These are phyloP conservation scores for Trichophyton benhamiae DNA, from an alignment of 2,329 filamentous ascomycete genomes.

Conservation along the genomic window DNA sequence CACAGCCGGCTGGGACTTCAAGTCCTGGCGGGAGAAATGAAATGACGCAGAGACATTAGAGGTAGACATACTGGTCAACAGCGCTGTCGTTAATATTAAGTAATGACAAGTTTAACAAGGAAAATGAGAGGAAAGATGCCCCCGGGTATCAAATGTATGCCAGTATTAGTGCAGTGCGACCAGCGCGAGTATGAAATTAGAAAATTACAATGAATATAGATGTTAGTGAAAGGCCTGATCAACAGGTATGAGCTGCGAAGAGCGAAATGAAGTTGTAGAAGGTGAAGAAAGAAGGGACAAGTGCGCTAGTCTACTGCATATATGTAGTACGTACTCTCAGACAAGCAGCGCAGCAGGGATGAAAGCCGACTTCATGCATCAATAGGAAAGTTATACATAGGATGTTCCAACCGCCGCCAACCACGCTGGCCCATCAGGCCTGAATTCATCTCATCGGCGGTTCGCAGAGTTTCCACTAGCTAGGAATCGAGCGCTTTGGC, in stretches of 20 bases:
- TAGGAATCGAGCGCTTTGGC: not conserved
- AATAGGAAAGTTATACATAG: constrained; percentile 3
- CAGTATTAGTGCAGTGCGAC: constrained; percentile 1
- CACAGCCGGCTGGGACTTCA: not conserved
- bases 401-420: not conserved
- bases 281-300: not conserved
- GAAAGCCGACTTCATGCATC: not conserved
- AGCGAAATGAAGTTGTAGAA: not conserved
- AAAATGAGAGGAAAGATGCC: constrained; percentile 1
- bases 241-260: not conserved
- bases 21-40: not conserved
- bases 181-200: not conserved
- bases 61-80: constrained; percentile 3
- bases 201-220: not conserved
- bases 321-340: not conserved
- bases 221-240: not conserved
- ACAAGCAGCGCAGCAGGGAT: not conserved
- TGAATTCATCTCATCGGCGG: not conserved
- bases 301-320: not conserved
- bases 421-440: not conserved
- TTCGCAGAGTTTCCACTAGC: not conserved
- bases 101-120: not conserved
- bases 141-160: not conserved
- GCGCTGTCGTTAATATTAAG: not conserved
- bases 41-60: not conserved